Conservation (phyloP, 257 asterid species). For the Nicotiana tabacum region DNA sequence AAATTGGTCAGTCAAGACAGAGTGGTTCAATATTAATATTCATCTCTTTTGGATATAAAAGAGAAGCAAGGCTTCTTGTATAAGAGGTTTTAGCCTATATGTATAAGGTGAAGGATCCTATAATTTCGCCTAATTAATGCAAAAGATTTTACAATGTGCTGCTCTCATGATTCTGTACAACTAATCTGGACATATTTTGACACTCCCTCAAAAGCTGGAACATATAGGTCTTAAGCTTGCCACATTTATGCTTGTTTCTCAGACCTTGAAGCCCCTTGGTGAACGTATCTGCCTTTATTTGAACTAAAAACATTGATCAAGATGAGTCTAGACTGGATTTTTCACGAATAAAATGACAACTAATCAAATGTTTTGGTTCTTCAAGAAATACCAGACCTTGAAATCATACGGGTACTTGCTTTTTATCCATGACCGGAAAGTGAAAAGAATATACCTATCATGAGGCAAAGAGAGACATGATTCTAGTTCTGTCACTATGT, state of each 20-base stretch:
- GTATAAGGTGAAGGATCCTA: not conserved
- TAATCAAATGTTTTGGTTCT: not conserved
- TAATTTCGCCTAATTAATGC: not conserved
- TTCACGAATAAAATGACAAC: not conserved
- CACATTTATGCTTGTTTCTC: not conserved
- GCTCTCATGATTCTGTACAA: not conserved
- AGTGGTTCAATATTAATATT: not conserved
- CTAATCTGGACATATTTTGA: not conserved
- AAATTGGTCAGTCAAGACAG: not conserved
- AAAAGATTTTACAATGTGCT: not conserved
- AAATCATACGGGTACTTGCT: not conserved
- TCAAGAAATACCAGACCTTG: conserved; percentile 1
- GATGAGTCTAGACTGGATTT: not conserved
- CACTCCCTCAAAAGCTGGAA: not conserved
- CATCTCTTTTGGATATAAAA: not conserved
- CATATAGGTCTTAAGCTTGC: not conserved
- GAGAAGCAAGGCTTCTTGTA: not conserved
- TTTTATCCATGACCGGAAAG: not conserved
- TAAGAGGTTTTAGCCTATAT: not conserved
- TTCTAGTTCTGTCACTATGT: not conserved
- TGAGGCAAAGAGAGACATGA: not conserved
- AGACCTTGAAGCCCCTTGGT: not conserved
- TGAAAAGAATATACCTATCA: not conserved
- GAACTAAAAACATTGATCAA: not conserved
- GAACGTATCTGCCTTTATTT: not conserved